Evolutionary conservation across 2,329 filamentous ascomycete genomes (phyloP), one percentile per base, ranked within the genome.

Genomic region (Talaromyces verruculosus): DNA sequence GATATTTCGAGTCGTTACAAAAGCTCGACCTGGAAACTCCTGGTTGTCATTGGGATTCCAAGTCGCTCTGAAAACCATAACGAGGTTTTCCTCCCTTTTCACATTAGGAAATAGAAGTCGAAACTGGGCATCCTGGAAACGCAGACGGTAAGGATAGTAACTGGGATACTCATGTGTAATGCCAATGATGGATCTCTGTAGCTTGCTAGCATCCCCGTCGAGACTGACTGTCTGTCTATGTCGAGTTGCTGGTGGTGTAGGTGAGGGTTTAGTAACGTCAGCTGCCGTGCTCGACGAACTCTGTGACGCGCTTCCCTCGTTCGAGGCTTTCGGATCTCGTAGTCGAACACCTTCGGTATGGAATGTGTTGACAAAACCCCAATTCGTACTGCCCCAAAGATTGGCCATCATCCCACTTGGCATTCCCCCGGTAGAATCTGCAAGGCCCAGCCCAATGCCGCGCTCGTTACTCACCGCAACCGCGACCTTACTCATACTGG

Each of bases 71-170:
- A 98, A 98, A 1, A 99, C 95, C 60, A 98, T 84, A 2, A 97
- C 89, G 7, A 97, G 83, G 75, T 92, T 92, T 73, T 98, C 93
- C 19, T 91, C 87, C 35, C 87, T 82, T 3, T 89, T 86, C 0
- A 92, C 91, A 67, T 88, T 87, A 0, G 94, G 93, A 78, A 99
- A 99, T 0, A 99, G 83, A 64, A 97, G 88, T 7, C 93, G 86
- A 76, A 99, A 99, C 74, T 98, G 95, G 2, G 93, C 91, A 73
- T 97, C 92, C 75, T 99, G 96, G 3, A 91, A 89, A 72, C 86
- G 90, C 15, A 97, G 82, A 68, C 94, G 91, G 0, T 89, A 79
- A 0, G 95, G 95, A 76, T 99, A 99, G 71, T 89, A 69, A 78
- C 82, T 28, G 86, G 93, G 77, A 90, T 94, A 65, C 81, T 85